Conservation (phyloP, 305 asterid species). For the Fraxinus paxiana region DNA sequence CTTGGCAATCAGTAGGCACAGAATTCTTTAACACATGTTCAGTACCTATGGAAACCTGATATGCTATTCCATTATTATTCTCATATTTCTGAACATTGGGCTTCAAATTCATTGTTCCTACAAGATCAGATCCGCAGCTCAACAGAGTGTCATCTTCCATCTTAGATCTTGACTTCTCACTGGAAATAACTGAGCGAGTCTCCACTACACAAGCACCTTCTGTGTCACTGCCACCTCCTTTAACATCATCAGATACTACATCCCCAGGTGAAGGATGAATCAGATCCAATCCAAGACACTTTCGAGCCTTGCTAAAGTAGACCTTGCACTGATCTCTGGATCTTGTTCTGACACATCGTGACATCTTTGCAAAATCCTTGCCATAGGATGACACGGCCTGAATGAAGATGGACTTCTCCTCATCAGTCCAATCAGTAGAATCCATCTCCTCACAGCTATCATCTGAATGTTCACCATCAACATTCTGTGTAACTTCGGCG, state of each 20-base stretch:
- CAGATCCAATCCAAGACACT: slow-evolving; percentile 71
- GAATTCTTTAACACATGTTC: slow-evolving; percentile 31
- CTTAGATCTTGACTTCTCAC: slow-evolving; percentile 43
- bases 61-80: slow-evolving; percentile 30
- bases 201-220: slow-evolving; percentile 65
- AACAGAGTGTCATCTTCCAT: slow-evolving; percentile 38
- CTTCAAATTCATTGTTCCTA: slow-evolving; percentile 28
- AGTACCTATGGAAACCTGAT: slow-evolving; percentile 34
- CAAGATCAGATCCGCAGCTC: slow-evolving; percentile 33
- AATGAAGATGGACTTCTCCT: slow-evolving; percentile 67
- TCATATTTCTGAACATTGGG: slow-evolving; percentile 40
- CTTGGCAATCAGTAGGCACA: slow-evolving; percentile 26
- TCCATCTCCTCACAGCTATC: slow-evolving; percentile 91
- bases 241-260: slow-evolving; percentile 38
- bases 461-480: slow-evolving; percentile 82
- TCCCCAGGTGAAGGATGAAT: slow-evolving; percentile 41
- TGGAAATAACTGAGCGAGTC: slow-evolving; percentile 40
- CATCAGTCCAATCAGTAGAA: slow-evolving; percentile 81
- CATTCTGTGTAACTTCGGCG: slow-evolving; percentile 60
- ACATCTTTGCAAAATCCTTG: slow-evolving; percentile 69
- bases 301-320: slow-evolving; percentile 82
- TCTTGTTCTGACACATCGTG: slow-evolving; percentile 61
- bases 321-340: slow-evolving; percentile 77
- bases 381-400: slow-evolving; percentile 76
- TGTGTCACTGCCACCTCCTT: slow-evolving; percentile 63